Evolutionary conservation across 73 alveolate genomes (phyloP).

Genomic region (Loxodes magnus): DNA sequence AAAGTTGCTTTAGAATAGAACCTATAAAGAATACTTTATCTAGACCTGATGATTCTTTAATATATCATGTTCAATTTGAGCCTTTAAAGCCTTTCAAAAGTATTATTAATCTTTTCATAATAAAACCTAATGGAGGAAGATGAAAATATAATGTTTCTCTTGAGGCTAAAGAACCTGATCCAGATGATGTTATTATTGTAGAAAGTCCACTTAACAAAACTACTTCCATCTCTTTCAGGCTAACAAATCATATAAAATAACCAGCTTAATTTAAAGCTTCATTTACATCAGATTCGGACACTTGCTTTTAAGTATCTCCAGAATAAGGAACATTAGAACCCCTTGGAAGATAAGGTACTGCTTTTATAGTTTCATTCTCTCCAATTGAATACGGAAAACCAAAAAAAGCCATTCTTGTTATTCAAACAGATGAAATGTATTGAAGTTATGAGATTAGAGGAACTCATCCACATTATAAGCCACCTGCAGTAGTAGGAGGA

Average conservation of each 20-base stretch:
- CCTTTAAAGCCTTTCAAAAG: slow-evolving; percentile 93
- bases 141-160: slow-evolving; percentile 88
- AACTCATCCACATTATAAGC: slow-evolving; percentile 91
- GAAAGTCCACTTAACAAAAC: slow-evolving; percentile 79
- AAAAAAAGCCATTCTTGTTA: slow-evolving; percentile 79
- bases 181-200: slow-evolving; percentile 88
- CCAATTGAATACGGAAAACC: slow-evolving; percentile 97
- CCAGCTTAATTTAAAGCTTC: slow-evolving; percentile 90
- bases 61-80: slow-evolving; percentile 72
- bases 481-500: slow-evolving; percentile 85
- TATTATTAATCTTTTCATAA: slow-evolving; percentile 70
- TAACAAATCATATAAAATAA: slow-evolving; percentile 78
- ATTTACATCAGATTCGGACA: slow-evolving; percentile 86
- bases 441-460: slow-evolving; percentile 95
- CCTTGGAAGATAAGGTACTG: slow-evolving; percentile 93
- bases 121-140: slow-evolving; percentile 94
- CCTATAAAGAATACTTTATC: slow-evolving; percentile 45
- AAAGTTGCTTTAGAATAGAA: slow-evolving; percentile 77
- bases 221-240: slow-evolving; percentile 80
- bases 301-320: slow-evolving; percentile 89
- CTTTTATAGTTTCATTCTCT: slow-evolving; percentile 83
- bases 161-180: slow-evolving; percentile 94
- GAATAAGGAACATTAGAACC: slow-evolving; percentile 87
- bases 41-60: slow-evolving; percentile 60
- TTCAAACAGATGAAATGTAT: slow-evolving; percentile 94